A percentile compares a stretch with the other conserved stretches of the same genome.
Conservation (phyloP, 805 yeast species). For the Candida yuanshanica region DNA sequence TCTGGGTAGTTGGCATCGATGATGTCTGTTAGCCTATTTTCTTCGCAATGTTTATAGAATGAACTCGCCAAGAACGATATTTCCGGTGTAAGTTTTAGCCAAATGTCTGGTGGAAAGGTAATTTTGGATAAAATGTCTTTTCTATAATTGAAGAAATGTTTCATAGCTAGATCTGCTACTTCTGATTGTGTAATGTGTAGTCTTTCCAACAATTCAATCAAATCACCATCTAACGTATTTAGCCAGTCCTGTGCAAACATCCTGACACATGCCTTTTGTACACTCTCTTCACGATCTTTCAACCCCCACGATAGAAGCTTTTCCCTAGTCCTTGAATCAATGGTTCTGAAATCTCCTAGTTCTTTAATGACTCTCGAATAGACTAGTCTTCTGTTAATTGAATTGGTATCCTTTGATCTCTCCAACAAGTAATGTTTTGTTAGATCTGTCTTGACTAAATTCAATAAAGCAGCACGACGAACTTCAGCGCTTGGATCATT, state of each 20-base stretch:
- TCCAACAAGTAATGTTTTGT: slow-evolving; percentile 61
- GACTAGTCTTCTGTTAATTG: slow-evolving; percentile 65
- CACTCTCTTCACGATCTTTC: slow-evolving; percentile 75
- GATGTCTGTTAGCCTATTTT: slow-evolving; percentile 42
- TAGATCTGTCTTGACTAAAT: slow-evolving; percentile 48
- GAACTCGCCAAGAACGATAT: slow-evolving; percentile 66
- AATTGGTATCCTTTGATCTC: slow-evolving; percentile 76
- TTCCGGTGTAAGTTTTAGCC: slow-evolving; percentile 70
- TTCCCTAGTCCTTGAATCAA: slow-evolving; percentile 55
- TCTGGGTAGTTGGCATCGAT: slow-evolving; percentile 76
- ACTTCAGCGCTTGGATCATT: slow-evolving; percentile 87
- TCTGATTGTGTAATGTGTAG: slow-evolving; percentile 64
- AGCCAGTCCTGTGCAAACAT: slow-evolving; percentile 75
- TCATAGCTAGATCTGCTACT: slow-evolving; percentile 63
- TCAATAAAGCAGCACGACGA: slow-evolving; percentile 74
- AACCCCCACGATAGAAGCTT: slow-evolving; percentile 77
- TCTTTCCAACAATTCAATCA: slow-evolving; percentile 64
- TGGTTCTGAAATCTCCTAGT: slow-evolving; percentile 54
- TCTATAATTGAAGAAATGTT: slow-evolving; percentile 53
- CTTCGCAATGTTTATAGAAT: slow-evolving; percentile 59
- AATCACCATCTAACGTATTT: slow-evolving; percentile 57
- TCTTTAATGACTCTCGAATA: slow-evolving; percentile 64
- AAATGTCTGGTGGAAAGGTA: slow-evolving; percentile 56
- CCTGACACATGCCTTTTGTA: slow-evolving; percentile 62
- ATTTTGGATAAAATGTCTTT: slow-evolving; percentile 58